A percentile compares a stretch with the other conserved stretches of the same genome.
Conservation (phyloP, 129 eudicot genomes). For the Apium graveolens region DNA sequence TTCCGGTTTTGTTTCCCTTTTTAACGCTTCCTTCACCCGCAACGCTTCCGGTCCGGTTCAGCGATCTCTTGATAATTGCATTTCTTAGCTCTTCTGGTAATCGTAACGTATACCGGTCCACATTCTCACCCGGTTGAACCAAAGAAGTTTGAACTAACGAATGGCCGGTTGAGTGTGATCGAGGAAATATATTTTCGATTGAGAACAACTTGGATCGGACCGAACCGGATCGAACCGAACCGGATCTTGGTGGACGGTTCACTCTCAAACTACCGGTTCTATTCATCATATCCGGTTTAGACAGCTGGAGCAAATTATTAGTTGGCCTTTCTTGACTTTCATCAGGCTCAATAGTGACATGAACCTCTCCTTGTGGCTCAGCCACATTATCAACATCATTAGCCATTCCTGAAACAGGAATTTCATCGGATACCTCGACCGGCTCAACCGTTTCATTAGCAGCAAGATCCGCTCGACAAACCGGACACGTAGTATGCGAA, state of each 20-base stretch:
- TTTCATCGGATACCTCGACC: neutral
- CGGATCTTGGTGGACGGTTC: constrained; percentile 8
- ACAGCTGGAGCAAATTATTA: constrained; percentile 1
- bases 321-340: constrained; percentile 1
- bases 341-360: neutral
- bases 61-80: constrained; percentile 17
- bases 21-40: constrained; percentile 26
- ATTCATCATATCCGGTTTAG: constrained; percentile 1
- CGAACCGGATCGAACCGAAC: neutral
- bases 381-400: neutral
- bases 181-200: constrained; percentile 9
- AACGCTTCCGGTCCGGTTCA: constrained; percentile 25
- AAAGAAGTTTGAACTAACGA: constrained; percentile 18
- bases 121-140: constrained; percentile 27
- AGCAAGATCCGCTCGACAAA: constrained; percentile 47
- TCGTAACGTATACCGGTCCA: constrained; percentile 51
- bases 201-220: neutral
- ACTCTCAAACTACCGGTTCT: neutral
- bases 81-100: constrained; percentile 41
- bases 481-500: constrained; percentile 56
- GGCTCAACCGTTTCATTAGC: constrained; percentile 24
- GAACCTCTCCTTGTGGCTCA: constrained; percentile 3
- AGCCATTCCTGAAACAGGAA: neutral
- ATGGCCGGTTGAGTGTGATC: constrained; percentile 65
- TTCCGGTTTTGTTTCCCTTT: constrained; percentile 23